Evolutionary conservation across 1,139 yeast species (phyloP).

Genomic region (Diutina catenulata): DNA sequence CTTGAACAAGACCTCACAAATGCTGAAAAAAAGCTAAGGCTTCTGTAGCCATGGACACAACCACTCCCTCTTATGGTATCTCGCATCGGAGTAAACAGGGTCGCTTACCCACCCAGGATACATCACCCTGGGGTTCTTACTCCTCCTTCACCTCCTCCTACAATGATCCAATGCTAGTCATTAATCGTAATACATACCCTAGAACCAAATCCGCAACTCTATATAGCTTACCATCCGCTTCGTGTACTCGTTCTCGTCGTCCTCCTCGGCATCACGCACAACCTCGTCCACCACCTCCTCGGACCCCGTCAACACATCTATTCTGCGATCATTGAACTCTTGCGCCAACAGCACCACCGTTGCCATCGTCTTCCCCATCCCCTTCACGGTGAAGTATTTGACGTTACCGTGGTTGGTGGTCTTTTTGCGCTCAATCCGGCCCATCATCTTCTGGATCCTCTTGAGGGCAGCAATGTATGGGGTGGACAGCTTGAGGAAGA

Average conservation of each 20-base stretch:
- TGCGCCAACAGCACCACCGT: constrained; percentile 37
- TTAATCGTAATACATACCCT: too few relatives aligned
- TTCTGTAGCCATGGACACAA: too few relatives aligned
- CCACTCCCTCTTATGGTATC: too few relatives aligned
- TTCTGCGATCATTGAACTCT: constrained; percentile 28
- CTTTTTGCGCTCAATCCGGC: constrained; percentile 17
- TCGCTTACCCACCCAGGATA: too few relatives aligned
- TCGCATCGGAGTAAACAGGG: too few relatives aligned
- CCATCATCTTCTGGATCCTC: constrained; percentile 30
- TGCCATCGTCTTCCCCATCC: constrained; percentile 52
- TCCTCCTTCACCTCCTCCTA: too few relatives aligned
- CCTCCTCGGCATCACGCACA: constrained; percentile 18
- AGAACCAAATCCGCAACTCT: constrained; percentile 38
- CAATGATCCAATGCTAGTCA: too few relatives aligned
- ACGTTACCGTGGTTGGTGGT: constrained; percentile 18
- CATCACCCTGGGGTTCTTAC: too few relatives aligned
- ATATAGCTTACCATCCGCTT: constrained; percentile 49
- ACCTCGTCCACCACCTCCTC: constrained; percentile 58
- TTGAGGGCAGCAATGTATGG: constrained; percentile 57
- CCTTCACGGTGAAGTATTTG: constrained; percentile 40
- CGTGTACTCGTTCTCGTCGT: constrained; percentile 27
- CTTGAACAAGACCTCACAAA: too few relatives aligned
- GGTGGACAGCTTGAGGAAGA: constrained; percentile 44
- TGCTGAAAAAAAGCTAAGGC: too few relatives aligned
- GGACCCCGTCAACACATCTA: constrained; percentile 46